Base-by-base conservation (phyloP, 2,329 filamentous ascomycete species). In the Fusarium torreyae region DNA sequence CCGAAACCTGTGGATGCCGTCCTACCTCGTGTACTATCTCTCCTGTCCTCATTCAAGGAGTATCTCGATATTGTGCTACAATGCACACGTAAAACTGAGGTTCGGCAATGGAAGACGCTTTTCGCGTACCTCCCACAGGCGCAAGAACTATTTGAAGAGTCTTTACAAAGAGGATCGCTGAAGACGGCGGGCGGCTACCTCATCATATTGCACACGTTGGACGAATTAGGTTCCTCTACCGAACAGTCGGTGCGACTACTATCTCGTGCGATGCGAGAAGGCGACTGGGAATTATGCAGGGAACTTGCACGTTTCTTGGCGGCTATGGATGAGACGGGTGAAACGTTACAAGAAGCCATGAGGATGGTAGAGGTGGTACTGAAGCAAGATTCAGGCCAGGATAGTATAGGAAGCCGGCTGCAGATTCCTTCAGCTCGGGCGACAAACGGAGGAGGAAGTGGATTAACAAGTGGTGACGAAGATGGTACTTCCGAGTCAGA, bases 161-260 rank as follows among this genome's bases (percentile, higher is more conserved):
- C 94, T 6, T 83, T 99, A 11, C 89, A 92, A 69, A 89, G 93
- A 57, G 94, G 93, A 5, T 93, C 91, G 6, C 84, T 99, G 50
- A 98, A 98, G 80, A 99, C 96, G 7, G 97, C 96, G 3, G 95
- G 94, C 11, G 96, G 97, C 1, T 99, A 98, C 78, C 86, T 99
- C n/a, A 88, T 99, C 18, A 93, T 99, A 36, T 84, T 99, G 36
- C 95, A 99, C 77, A 97, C 94, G 0, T 86, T 92, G 60, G 89
- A 92, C 69, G 91, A 93, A 77, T 79, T 92, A 42, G 87, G 86
- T 13, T 85, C 89, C 3, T 91, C 90, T 20, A 91, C 89, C 15
- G 90, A 93, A 73, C 92, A 95, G 76, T 90, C 94, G 20, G 92
- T 97, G 6, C 88, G 94, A 14, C 83, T 99, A 24, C 86, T 99